Base-by-base conservation (phyloP, 2,329 filamentous ascomycete species). In the Aspergillus pseudonomiae region DNA sequence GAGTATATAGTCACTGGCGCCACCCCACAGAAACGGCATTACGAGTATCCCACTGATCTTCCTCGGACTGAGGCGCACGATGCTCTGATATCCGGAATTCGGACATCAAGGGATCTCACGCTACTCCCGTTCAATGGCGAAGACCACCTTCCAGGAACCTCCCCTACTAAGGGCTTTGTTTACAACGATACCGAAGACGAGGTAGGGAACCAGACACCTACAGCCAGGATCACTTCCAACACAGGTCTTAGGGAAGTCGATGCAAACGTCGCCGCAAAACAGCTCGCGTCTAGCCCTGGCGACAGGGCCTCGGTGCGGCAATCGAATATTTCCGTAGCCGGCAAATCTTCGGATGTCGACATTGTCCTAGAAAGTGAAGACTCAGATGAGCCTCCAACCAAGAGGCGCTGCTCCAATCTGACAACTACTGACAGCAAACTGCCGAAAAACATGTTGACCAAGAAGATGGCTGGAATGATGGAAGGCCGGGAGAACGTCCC, bases 1-100 rank as follows among this genome's bases (percentile, higher is more conserved):
- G 93, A 97, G 74, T 98, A 98, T 76, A 83, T 87, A 43, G 87
- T 91, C 0, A 98, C 95, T 0, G 94, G 95, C 58, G 85, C 90
- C 54, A 98, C 95, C 1, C 95, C 95, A 0, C 88, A 91, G 73
- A 95, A 94, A 79, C 82, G 84, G 34, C 84, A 88, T 59, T 99
- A 98, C 78, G 84, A 87, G n/a, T 97, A 92, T 73, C 91, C 93
- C 0, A 91, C 86, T 1, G 82, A 85, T 2, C 83, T 99, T 1
- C 95, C 95, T 4, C 88, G 89, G 30, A 98, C 95, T 0, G 86
- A 88, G 71, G 72, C 79, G 1, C 87, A 89, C 71, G 85, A 89
- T 14, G 79, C 77, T 14, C 79, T 90, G 32, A 79, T 89, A 14
- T 82, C 85, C 24, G 79, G 80, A 55, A 70, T 86, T 68, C 80